Base-by-base conservation (phyloP, 1,139 yeast species). In the Debaryomycetaceae sp. region DNA sequence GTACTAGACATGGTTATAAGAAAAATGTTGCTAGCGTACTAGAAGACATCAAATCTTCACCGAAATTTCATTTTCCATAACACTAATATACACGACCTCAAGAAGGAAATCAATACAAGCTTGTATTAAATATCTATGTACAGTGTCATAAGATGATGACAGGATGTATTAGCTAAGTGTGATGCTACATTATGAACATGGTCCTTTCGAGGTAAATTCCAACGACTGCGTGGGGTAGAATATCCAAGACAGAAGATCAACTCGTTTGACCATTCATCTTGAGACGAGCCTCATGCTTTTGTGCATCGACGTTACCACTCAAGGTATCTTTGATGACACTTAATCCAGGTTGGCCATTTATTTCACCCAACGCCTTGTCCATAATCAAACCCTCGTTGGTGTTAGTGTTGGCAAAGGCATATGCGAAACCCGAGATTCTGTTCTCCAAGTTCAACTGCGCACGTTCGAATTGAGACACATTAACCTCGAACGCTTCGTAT, bases 401-500 rank as follows among this genome's bases (percentile, higher is more conserved):
- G 41, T 58, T 57, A 24, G 58, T 53, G 36, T 59, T 60, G 43
- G 67, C 62, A 45, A 57, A 61, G 6, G 66, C 60, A 52, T 64
- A 62, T 24, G 63, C 58, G 39, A 61, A 58, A 9, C 71, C 70
- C 27, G 64, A 60, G 45, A 74, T 60, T 58, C 67, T 72, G 50
- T 68, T 64, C 50, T 66, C 72, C 36, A 72, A 61, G 36, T 64
- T 57, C 46, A 65, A 57, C 49, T 63, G 69, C 30, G 65, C 59
- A 39, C 63, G 55, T 46, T 69, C 76, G 48, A 70, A 73, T 44
- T 63, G 65, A 46, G 67, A 66, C 37, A 68, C 63, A 50, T 68
- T 68, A 39, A 70, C 67, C 49, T 72, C 78, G 54, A 84, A 84
- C 23, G 85, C 86, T 34, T 72, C 72, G 45, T 73, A 74, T 42